Evolutionary conservation across 2,329 filamentous ascomycete species (phyloP), one percentile per base, ranked within the genome.

Genomic region (Aspergillus sclerotialis): DNA sequence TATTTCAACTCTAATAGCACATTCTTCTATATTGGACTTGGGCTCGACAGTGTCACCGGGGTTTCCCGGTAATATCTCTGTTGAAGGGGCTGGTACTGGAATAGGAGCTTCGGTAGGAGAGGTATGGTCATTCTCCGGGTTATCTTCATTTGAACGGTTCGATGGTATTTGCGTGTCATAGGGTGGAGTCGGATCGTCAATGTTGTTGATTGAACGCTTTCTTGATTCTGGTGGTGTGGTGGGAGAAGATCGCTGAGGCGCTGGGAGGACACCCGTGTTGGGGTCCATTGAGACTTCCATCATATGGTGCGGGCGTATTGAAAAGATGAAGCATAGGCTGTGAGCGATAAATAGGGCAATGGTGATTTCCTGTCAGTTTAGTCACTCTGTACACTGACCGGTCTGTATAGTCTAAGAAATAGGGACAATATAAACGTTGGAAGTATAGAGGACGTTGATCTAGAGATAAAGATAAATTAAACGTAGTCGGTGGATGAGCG

Each of bases 181-280:
- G 14, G 42, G 32, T 3, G 44, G 35, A 7, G 37, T 15, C 2
- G 32, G 9, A 4, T 32, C 32, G 21, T 52, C 48, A 9, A 53
- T 31, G 21, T 60, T 55, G 13, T 58, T 43, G 11, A 58, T 49
- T 1, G 53, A 49, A 9, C 52, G 46, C 36, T 61, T 59, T 24
- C 49, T 43, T 4, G 54, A 38, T 17, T 32, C 18, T 33, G 43
- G 12, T 11, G 52, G 42, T 3, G 47, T 42, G 6, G 37, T 26
- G 1, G 42, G 33, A n/a, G 47, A 39, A 4, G 47, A 28, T 7
- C 37, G 40, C 2, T 42, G 36, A 7, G 40, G 43, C 13, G 47
- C 38, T n/a, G 48, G 45, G 1, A 47, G 45, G 9, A 55, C 39
- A 15, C 35, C 36, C 35, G 48, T 37, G 23, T 32, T 48, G 11